Base-by-base conservation (phyloP, 2,329 filamentous ascomycete species). In the Davidsoniella virescens region DNA sequence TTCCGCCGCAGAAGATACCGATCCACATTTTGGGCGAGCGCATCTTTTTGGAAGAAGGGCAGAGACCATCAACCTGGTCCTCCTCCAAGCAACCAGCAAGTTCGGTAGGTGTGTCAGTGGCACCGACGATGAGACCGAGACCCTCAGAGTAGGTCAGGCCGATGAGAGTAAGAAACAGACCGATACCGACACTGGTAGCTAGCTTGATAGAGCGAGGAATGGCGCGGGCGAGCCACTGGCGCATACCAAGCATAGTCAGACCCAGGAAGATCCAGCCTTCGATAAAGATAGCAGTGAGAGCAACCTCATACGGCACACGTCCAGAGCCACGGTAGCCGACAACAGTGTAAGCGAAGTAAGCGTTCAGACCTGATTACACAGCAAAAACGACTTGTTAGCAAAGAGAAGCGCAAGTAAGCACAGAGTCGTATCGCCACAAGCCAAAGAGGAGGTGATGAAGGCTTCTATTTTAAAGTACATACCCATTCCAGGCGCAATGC, bases 131-230 rank as follows among this genome's bases (percentile, higher is more conserved):
- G 20, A 86, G 69, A 33, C 86, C 87, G 58, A 94, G 87, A 57
- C 87, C 87, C 57, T 87, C 83, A 57, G 75, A 79, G 61, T 92
- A 92, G 2, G 83, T 87, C 44, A 86, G 70, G 17, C 82, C 82
- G 55, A 86, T 85, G 45, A 86, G 67, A 17, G 82, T 82, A 44
- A 90, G 71, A 62, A 90, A 93, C 1, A 94, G 70, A 18, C 87
- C 87, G 56, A 93, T 93, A 53, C 87, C 87, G 48, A 86, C 84
- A 55, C 84, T 84, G 14, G 84, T 90, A 12, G 86, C 86, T 50
- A 92, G 77, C 65, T 93, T 94, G 67, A 94, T 88, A 50, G 82
- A 87, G 39, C 77, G 74, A 1, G 87, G 87, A 55, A 93, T 87
- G 41, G 83, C 80, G 56, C 85, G 78, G 16, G 87, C 87, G 23